Conservation (phyloP, 768 basidiomycete genomes). For the Tricholoma sp. region DNA sequence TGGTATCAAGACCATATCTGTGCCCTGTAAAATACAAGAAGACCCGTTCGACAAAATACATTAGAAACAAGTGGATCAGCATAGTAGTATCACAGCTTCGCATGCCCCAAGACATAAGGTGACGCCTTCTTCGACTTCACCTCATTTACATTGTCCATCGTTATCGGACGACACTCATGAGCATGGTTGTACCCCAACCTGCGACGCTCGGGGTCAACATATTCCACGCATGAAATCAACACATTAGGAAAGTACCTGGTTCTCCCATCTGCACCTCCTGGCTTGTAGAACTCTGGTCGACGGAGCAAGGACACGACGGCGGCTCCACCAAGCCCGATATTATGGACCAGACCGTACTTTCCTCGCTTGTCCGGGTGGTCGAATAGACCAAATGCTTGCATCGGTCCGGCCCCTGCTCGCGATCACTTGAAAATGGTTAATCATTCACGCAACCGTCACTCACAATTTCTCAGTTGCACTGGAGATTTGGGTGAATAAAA, state of each 20-base stretch:
- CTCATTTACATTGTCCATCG: constrained; percentile 62
- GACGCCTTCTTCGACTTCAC: constrained; percentile 69
- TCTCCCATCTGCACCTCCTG: constrained; percentile 62
- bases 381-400: constrained; percentile 75
- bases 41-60: too few species aligned
- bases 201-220: not conserved
- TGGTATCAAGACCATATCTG: too few species aligned
- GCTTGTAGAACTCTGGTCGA: constrained; percentile 70
- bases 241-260: constrained; percentile 39
- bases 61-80: too few species aligned
- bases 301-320: constrained; percentile 73
- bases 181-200: constrained; percentile 84
- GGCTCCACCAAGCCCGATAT: constrained; percentile 79
- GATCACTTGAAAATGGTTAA: not conserved
- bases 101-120: constrained; percentile 39
- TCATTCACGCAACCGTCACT: constrained; percentile 12
- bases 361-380: constrained; percentile 57
- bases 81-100: constrained; percentile 37
- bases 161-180: constrained; percentile 57
- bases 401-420: constrained; percentile 71
- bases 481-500: constrained; percentile 2
- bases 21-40: too few species aligned
- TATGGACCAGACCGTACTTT: constrained; percentile 79
- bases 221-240: not conserved
- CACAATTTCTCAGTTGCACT: constrained; percentile 78